Conservation (phyloP, 768 basidiomycete genomes). For the Galerina marginata region DNA sequence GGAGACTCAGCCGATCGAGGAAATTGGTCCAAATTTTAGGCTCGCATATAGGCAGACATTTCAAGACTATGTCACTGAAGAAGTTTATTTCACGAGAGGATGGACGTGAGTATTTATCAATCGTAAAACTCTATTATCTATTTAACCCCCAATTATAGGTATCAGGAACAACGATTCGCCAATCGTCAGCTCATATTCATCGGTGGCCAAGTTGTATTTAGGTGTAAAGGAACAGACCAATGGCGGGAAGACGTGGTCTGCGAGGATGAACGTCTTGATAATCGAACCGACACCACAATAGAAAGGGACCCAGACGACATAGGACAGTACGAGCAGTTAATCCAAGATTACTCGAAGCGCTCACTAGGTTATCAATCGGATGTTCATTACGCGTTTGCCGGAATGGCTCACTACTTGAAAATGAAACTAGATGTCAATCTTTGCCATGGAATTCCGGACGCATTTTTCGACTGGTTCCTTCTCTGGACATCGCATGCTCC, state of each 20-base stretch:
- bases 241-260: slow-evolving; percentile 3
- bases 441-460: slow-evolving; percentile 8
- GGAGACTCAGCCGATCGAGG: slow-evolving; percentile 4
- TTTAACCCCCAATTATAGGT: background rate
- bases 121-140: background rate
- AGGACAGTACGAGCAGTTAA: slow-evolving; percentile 1
- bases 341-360: background rate
- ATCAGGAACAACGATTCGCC: slow-evolving; percentile 5
- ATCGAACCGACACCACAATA: background rate
- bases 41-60: slow-evolving; percentile 7
- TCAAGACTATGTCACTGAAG: background rate
- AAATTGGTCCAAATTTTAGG: slow-evolving; percentile 10
- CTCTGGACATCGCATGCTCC: background rate
- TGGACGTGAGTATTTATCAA: slow-evolving; percentile 13
- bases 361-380: background rate
- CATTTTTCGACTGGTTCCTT: slow-evolving; percentile 7
- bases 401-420: slow-evolving; percentile 1
- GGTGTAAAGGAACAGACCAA: background rate
- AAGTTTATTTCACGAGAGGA: slow-evolving; percentile 5
- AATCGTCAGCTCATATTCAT: slow-evolving; percentile 11
- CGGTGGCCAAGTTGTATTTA: slow-evolving; percentile 6
- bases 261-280: background rate
- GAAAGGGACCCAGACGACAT: slow-evolving; percentile 7
- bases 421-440: slow-evolving; percentile 1
- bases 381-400: slow-evolving; percentile 10